phyloP scores from a whole-genome alignment of 371 early-diverging fungal species.

The Syncephalis fuscata region DNA sequence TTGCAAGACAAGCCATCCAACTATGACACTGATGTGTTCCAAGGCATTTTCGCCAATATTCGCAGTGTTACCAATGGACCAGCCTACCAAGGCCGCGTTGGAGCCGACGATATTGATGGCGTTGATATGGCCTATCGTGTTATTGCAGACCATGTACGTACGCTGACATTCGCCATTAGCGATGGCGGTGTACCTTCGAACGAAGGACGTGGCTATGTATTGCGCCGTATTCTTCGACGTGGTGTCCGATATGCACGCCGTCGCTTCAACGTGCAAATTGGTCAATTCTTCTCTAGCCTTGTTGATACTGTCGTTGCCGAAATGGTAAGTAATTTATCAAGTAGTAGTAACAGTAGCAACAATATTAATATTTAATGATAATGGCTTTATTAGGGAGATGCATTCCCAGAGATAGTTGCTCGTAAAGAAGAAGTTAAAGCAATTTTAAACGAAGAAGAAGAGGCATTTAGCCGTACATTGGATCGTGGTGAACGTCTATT shows the following conservation, averaged over 20 bases:
- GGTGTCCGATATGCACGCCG: slow-evolving; percentile 92
- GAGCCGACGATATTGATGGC: slow-evolving; percentile 83
- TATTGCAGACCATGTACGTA: slow-evolving; percentile 97
- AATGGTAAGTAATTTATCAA: too few relatives aligned
- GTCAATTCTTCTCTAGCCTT: slow-evolving; percentile 80
- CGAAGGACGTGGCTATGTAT: slow-evolving; percentile 98
- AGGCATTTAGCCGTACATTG: slow-evolving; percentile 91
- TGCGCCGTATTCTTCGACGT: slow-evolving; percentile 96
- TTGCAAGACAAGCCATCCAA: slow-evolving; percentile 95
- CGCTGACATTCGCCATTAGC: slow-evolving; percentile 93
- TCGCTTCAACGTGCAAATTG: slow-evolving; percentile 81
- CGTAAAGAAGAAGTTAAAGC: slow-evolving; percentile 71
- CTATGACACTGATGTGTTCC: slow-evolving; percentile 96
- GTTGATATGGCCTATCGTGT: slow-evolving; percentile 98
- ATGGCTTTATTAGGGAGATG: slow-evolving; percentile 30
- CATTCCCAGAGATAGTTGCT: slow-evolving; percentile 72
- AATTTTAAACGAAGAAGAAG: slow-evolving; percentile 94
- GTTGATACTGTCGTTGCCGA: slow-evolving; percentile 70
- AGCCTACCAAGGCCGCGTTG: slow-evolving; percentile 71
- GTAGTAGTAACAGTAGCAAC: too few relatives aligned
- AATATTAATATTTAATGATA: slow-evolving; percentile 6
- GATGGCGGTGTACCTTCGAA: slow-evolving; percentile 95
- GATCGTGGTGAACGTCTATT: slow-evolving; percentile 96
- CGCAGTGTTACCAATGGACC: slow-evolving; percentile 75
- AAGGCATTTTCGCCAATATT: slow-evolving; percentile 71